Conservation (phyloP, 2,329 filamentous ascomycete species). For the Pezicula rhizophila region DNA sequence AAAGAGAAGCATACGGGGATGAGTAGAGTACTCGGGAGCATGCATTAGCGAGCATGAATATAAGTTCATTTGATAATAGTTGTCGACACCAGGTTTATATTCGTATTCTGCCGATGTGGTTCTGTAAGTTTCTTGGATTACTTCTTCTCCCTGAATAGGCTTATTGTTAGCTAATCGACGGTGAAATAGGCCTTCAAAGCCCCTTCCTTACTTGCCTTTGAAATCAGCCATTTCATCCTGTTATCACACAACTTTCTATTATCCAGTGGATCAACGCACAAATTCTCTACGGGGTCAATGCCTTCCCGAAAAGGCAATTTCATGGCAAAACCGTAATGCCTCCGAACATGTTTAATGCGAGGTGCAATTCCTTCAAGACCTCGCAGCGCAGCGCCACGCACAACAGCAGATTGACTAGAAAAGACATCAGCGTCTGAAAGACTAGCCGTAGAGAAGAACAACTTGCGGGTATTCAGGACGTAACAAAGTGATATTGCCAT, state of each 20-base stretch:
- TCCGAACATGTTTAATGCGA: background rate
- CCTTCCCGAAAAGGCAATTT: background rate
- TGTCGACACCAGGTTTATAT: conserved; percentile 1
- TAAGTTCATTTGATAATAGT: background rate
- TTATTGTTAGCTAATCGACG: background rate
- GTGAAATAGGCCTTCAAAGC: background rate
- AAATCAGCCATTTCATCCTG: conserved; percentile 9
- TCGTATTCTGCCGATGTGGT: too few species aligned
- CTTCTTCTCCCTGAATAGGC: conserved; percentile 2
- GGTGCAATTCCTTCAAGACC: conserved; percentile 1
- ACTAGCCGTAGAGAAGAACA: background rate
- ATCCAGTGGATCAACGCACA: background rate
- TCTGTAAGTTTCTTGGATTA: conserved; percentile 3
- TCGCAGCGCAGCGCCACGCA: conserved; percentile 9
- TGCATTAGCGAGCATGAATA: conserved; percentile 3
- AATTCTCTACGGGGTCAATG: background rate
- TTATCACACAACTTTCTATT: background rate
- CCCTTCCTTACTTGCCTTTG: conserved; percentile 5
- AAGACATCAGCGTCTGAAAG: background rate
- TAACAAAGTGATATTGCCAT: conserved; percentile 16
- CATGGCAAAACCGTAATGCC: background rate
- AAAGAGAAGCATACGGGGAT: conserved; percentile 4
- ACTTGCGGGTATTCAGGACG: conserved; percentile 14
- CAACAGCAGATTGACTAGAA: conserved; percentile 16
- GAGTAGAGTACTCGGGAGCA: conserved; percentile 3